Percentiles rank a stretch among this genome's conserved stretches.
Conservation (phyloP, 1,139 yeast species). For the Arxiozyma telluris region DNA sequence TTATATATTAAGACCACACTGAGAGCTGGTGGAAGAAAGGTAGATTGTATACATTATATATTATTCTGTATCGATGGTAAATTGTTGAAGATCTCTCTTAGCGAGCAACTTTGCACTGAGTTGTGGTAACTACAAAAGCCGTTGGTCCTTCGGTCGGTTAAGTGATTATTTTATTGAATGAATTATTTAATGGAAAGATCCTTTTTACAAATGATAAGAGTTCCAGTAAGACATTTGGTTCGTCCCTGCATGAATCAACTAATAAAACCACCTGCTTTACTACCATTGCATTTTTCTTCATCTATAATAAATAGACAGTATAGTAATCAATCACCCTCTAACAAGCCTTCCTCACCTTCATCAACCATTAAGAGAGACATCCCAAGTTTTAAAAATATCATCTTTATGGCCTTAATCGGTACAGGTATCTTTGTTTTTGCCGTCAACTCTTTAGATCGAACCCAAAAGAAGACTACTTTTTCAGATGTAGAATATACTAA, state of each 20-base stretch:
- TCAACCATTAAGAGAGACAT: slow-evolving; percentile 2
- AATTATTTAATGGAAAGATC: background rate
- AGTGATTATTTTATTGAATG: too few species aligned
- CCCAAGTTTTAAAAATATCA: slow-evolving; percentile 43
- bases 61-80: too few species aligned
- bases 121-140: too few species aligned
- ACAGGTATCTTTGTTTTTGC: slow-evolving; percentile 47
- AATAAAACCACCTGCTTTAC: background rate
- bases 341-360: background rate
- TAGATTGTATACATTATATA: too few species aligned
- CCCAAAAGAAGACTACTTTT: slow-evolving; percentile 42
- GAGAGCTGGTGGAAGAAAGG: background rate
- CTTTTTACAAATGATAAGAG: background rate
- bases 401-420: slow-evolving; percentile 44
- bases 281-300: background rate
- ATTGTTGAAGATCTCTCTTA: background rate
- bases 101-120: background rate
- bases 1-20: too few species aligned
- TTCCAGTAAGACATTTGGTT: background rate
- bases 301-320: background rate
- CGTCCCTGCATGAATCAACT: background rate
- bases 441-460: slow-evolving; percentile 45
- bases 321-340: background rate
- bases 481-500: slow-evolving; percentile 58
- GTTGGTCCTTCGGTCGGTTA: background rate